Evolutionary conservation across 345 rosid genomes (phyloP).

Genomic region (Microthlaspi erraticum): DNA sequence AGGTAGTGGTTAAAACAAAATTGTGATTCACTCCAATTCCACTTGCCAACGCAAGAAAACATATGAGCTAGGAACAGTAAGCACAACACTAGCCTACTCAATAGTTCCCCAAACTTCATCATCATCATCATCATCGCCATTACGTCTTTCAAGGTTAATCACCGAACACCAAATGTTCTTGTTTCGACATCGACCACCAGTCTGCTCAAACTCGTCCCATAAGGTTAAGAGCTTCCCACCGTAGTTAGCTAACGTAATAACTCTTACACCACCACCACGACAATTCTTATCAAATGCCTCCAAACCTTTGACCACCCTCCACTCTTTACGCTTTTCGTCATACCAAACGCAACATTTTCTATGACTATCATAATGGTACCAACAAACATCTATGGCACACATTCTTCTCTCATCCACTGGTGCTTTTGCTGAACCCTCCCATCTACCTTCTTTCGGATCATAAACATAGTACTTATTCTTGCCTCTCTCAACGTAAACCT

Average conservation of each 20-base stretch:
- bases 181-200: background rate
- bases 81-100: background rate
- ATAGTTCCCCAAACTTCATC: background rate
- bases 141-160: background rate
- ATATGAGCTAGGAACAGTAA: background rate
- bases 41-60: background rate
- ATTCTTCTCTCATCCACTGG: background rate
- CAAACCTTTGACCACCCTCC: conserved; percentile 3
- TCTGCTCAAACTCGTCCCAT: background rate
- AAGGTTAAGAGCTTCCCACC: background rate
- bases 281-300: background rate
- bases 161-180: background rate
- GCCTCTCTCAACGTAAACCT: background rate
- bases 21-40: background rate
- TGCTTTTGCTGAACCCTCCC: background rate
- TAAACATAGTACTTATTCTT: background rate
- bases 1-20: background rate
- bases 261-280: background rate
- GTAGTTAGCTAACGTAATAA: background rate
- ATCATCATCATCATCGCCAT: background rate
- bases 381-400: background rate
- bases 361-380: background rate
- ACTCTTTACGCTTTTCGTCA: background rate
- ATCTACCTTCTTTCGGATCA: conserved; percentile 10
- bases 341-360: background rate